Percentiles rank a stretch among this genome's conserved stretches.
Conservation (phyloP, 1,139 yeast genomes). For the Suhomyces yuchorum region DNA sequence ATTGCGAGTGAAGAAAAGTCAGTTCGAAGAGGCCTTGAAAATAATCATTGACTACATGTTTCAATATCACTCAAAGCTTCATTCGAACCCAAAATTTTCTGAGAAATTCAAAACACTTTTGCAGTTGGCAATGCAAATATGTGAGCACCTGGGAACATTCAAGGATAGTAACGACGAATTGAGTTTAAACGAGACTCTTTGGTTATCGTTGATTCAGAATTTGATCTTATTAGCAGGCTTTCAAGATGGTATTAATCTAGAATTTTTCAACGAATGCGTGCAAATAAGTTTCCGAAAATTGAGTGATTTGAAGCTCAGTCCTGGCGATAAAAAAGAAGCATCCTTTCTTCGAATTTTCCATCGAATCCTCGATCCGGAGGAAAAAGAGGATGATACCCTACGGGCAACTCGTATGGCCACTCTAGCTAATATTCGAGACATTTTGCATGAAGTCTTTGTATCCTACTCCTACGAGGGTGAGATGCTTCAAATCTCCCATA, state of each 20-base stretch:
- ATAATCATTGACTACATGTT: conserved; percentile 28
- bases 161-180: conserved; percentile 22
- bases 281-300: conserved; percentile 55
- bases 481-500: conserved; percentile 54
- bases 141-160: conserved; percentile 27
- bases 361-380: conserved; percentile 45
- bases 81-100: conserved; percentile 15
- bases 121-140: conserved; percentile 37
- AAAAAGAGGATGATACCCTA: conserved; percentile 17
- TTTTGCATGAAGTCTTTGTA: conserved; percentile 62
- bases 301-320: conserved; percentile 42
- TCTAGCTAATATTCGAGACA: conserved; percentile 59
- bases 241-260: conserved; percentile 17
- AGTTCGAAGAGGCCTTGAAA: conserved; percentile 32
- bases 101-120: conserved; percentile 31
- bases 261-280: conserved; percentile 45
- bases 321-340: conserved; percentile 25
- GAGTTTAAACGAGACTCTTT: conserved; percentile 36
- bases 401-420: conserved; percentile 37
- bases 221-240: conserved; percentile 32
- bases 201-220: conserved; percentile 39
- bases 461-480: conserved; percentile 67
- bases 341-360: conserved; percentile 55
- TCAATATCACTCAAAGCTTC: conserved; percentile 5
- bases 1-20: conserved; percentile 24